Conservation (phyloP, 495 filamentous ascomycete species). For the Podospora pseudoanserina region DNA sequence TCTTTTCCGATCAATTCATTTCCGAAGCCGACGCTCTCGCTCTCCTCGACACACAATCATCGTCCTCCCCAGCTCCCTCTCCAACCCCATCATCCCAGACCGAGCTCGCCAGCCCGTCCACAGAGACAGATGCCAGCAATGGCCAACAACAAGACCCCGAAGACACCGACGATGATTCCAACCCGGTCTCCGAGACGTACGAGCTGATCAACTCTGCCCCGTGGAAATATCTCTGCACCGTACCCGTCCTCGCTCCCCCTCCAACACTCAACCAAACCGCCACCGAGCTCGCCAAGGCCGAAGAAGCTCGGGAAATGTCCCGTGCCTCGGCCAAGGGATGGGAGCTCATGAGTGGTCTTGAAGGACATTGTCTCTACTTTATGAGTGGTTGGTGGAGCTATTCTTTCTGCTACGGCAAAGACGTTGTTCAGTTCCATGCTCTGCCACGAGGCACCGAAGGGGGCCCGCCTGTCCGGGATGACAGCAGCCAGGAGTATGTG, state of each 20-base stretch:
- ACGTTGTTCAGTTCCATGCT: conserved; percentile 90
- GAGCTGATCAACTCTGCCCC: conserved; percentile 69
- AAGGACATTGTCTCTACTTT: conserved; percentile 87
- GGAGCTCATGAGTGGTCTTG: conserved; percentile 83
- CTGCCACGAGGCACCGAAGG: conserved; percentile 60
- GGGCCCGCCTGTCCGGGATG: conserved; percentile 69
- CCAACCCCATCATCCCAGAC: conserved; percentile 33
- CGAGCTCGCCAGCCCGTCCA: conserved; percentile 36
- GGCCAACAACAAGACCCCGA: conserved; percentile 17
- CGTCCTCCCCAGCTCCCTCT: conserved; percentile 23
- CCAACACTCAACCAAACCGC: conserved; percentile 56
- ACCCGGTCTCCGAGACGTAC: conserved; percentile 50
- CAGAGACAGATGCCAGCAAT: conserved; percentile 26
- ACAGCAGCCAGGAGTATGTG: conserved; percentile 70
- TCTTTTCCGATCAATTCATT: conserved; percentile 71
- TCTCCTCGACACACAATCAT: conserved; percentile 43
- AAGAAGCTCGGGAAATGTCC: conserved; percentile 79
- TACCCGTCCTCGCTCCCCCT: conserved; percentile 63
- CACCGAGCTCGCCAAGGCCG: conserved; percentile 59
- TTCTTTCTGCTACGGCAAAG: conserved; percentile 84
- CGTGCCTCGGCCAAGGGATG: conserved; percentile 80
- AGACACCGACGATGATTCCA: conserved; percentile 11
- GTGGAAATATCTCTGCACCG: conserved; percentile 76
- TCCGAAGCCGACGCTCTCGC: conserved; percentile 65
- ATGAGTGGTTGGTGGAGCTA: conserved; percentile 96